Evolutionary conservation across 345 rosid species (phyloP).

Genomic region (Populus davidiana): DNA sequence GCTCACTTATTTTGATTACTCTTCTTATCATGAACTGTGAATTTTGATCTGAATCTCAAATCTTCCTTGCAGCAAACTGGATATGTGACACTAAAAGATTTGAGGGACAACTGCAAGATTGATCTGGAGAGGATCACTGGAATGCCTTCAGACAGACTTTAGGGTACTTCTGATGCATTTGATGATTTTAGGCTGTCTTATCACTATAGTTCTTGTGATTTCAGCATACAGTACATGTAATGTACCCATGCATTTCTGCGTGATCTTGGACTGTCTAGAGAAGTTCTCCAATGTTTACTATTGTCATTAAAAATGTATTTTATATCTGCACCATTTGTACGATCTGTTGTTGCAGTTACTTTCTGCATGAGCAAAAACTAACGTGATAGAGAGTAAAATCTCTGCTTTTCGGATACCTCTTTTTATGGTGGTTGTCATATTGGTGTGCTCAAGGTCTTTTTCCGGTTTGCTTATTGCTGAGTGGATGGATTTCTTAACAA

Average conservation of each 20-base stretch:
- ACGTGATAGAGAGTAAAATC: background rate
- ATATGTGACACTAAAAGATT: constrained; percentile 47
- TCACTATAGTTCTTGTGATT: constrained; percentile 3
- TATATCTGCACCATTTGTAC: constrained; percentile 9
- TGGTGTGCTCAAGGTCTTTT: background rate
- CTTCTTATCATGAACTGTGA: background rate
- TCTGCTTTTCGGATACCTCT: background rate
- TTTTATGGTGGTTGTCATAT: constrained; percentile 9
- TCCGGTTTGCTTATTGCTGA: background rate
- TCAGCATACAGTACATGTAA: background rate
- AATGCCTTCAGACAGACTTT: constrained; percentile 40
- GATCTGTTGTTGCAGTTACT: background rate
- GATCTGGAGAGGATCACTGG: constrained; percentile 55
- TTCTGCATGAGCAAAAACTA: background rate
- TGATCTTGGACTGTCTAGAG: constrained; percentile 7
- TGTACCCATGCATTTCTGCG: constrained; percentile 4
- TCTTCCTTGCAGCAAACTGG: constrained; percentile 54
- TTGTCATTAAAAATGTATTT: constrained; percentile 9
- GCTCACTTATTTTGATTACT: background rate
- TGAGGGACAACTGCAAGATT: constrained; percentile 71
- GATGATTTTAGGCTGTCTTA: constrained; percentile 21
- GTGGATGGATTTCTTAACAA: background rate
- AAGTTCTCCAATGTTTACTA: constrained; percentile 4
- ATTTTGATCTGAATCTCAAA: background rate
- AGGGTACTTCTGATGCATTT: constrained; percentile 21